These are phyloP conservation scores for Tilletiopsis washingtonensis DNA, from an alignment of 1,284 basidiomycete species.

Conservation along the genomic window DNA sequence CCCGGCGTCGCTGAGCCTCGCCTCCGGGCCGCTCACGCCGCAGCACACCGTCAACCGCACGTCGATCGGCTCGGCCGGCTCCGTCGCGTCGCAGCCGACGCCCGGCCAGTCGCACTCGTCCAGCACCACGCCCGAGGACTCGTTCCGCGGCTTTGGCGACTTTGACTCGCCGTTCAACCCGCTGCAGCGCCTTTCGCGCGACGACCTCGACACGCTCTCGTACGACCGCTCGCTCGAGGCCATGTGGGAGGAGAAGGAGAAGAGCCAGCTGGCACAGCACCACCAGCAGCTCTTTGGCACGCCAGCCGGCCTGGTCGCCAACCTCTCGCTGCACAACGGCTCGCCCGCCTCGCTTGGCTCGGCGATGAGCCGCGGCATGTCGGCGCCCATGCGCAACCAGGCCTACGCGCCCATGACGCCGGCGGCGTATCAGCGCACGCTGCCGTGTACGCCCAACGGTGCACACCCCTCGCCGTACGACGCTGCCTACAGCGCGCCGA, in stretches of 20 bases:
- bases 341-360: neutral
- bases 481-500: neutral
- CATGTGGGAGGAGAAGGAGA: neutral
- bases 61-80: neutral
- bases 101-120: conserved; percentile 22
- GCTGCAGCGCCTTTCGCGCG: neutral
- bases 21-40: conserved; percentile 16
- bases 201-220: neutral
- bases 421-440: neutral
- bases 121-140: conserved; percentile 18
- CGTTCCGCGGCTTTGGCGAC: too few species aligned
- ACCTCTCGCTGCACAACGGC: neutral
- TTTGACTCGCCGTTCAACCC: neutral
- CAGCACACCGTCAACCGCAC: neutral
- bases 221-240: neutral
- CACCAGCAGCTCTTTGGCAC: neutral
- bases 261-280: neutral
- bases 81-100: conserved; percentile 7
- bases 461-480: neutral
- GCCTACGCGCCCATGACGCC: neutral
- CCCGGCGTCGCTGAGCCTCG: conserved; percentile 8
- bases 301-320: neutral
- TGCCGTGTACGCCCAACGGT: too few species aligned
- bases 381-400: neutral
- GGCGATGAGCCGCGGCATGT: neutral